Evolutionary conservation across 2,329 filamentous ascomycete species (phyloP).

Genomic region (Colletotrichum abscissum): DNA sequence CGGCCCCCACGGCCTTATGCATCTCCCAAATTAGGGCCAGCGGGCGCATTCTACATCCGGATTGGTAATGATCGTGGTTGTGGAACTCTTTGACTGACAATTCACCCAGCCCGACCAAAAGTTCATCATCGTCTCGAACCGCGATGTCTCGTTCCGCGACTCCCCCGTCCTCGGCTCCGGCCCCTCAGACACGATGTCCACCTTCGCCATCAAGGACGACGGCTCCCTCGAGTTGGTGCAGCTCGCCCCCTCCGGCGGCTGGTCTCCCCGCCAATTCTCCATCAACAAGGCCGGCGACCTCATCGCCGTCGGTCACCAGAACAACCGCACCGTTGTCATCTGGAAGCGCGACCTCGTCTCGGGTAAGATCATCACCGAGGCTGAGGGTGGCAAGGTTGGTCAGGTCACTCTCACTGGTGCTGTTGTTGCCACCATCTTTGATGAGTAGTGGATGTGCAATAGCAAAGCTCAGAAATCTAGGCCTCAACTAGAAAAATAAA

Average conservation of each 20-base stretch:
- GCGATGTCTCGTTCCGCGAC: slow-evolving; percentile 34
- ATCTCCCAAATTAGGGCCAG: not conserved
- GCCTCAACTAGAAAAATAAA: no score
- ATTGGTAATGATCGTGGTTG: slow-evolving; percentile 1
- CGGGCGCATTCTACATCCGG: slow-evolving; percentile 9
- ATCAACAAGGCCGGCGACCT: slow-evolving; percentile 36
- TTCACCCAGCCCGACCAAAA: slow-evolving; percentile 19
- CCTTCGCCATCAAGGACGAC: slow-evolving; percentile 35
- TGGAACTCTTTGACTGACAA: not conserved
- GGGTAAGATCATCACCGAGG: slow-evolving; percentile 36
- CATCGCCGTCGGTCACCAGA: slow-evolving; percentile 35
- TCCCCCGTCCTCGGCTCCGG: slow-evolving; percentile 35
- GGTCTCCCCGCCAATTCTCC: slow-evolving; percentile 36
- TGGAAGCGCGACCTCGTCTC: slow-evolving; percentile 35
- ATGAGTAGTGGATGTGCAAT: slow-evolving; percentile 24
- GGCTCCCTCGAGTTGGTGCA: slow-evolving; percentile 35
- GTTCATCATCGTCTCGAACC: slow-evolving; percentile 35
- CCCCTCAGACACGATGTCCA: slow-evolving; percentile 35
- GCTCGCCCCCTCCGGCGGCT: slow-evolving; percentile 34
- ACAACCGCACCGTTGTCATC: slow-evolving; percentile 35
- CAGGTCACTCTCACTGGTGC: slow-evolving; percentile 33
- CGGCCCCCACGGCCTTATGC: not conserved
- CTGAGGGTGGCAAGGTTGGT: slow-evolving; percentile 38
- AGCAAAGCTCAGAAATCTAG: not conserved
- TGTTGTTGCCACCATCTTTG: slow-evolving; percentile 37